These are phyloP conservation scores for Pholiota molesta DNA, from an alignment of 768 basidiomycete species.

Conservation along the genomic window DNA sequence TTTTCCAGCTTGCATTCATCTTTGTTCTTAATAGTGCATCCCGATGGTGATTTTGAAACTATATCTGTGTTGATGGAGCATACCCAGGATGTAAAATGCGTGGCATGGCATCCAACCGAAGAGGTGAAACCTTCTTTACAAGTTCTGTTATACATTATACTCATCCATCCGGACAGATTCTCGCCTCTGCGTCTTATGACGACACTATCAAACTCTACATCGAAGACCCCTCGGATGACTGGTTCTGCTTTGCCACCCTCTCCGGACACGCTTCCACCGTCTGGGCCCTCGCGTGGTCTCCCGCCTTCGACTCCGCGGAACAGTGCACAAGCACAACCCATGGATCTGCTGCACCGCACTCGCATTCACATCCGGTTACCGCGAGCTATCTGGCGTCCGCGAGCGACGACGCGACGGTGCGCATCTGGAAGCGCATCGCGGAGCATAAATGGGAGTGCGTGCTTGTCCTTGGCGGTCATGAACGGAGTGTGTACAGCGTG, in stretches of 20 bases:
- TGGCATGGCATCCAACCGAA: constrained; percentile 94
- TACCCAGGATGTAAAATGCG: constrained; percentile 92
- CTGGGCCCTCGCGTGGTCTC: constrained; percentile 86
- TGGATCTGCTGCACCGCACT: constrained; percentile 1
- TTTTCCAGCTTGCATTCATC: not conserved
- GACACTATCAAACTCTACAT: constrained; percentile 93
- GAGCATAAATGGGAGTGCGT: constrained; percentile 68
- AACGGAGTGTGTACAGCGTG: constrained; percentile 79
- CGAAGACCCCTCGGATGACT: constrained; percentile 94
- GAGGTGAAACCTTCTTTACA: constrained; percentile 56
- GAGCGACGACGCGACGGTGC: constrained; percentile 83
- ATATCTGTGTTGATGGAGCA: constrained; percentile 97
- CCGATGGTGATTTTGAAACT: constrained; percentile 93
- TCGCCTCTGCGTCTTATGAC: constrained; percentile 97
- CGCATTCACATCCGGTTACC: constrained; percentile 8
- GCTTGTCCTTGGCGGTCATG: constrained; percentile 63
- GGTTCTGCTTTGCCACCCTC: constrained; percentile 86
- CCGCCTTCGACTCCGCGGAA: constrained; percentile 27
- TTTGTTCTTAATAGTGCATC: constrained; percentile 59
- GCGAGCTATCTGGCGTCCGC: constrained; percentile 77
- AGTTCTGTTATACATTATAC: too few species aligned
- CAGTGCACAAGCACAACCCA: not conserved
- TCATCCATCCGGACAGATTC: constrained; percentile 55
- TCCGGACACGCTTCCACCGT: constrained; percentile 86
- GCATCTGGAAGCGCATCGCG: constrained; percentile 78